These are phyloP conservation scores for Beta corolliflora DNA, from an alignment of 179 eudicot species.

Conservation along the genomic window DNA sequence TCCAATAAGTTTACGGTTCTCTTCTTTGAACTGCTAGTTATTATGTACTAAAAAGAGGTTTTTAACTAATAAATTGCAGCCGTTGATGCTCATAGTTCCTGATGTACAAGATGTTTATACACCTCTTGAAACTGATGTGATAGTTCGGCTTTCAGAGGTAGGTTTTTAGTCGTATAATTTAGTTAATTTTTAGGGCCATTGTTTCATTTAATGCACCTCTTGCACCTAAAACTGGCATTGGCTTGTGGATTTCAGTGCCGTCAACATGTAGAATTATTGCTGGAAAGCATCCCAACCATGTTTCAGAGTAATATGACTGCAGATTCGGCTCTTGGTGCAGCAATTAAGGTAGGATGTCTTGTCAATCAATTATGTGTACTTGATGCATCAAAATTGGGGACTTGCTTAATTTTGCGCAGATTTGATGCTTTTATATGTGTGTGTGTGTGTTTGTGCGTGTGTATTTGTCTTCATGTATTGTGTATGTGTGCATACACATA, in stretches of 20 bases:
- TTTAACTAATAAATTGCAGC: constrained; percentile 43
- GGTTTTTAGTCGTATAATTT: constrained; percentile 15
- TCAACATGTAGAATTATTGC: constrained; percentile 78
- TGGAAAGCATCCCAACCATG: constrained; percentile 93
- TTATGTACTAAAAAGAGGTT: constrained; percentile 5
- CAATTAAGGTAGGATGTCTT: constrained; percentile 65
- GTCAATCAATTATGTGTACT: neutral
- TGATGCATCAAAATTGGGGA: neutral
- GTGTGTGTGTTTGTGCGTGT: neutral
- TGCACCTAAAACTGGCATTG: constrained; percentile 5
- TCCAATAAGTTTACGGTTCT: neutral
- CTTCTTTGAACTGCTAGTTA: neutral
- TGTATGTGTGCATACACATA: too few species aligned
- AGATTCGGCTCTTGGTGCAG: constrained; percentile 96
- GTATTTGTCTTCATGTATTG: too few species aligned
- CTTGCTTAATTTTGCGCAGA: neutral
- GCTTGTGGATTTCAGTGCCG: constrained; percentile 64
- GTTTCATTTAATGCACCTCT: constrained; percentile 1
- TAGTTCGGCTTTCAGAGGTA: constrained; percentile 91
- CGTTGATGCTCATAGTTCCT: constrained; percentile 96
- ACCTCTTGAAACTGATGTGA: constrained; percentile 87
- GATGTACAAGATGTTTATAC: constrained; percentile 95
- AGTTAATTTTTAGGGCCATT: neutral
- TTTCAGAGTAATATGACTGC: constrained; percentile 78
- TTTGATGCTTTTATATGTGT: neutral